A percentile compares a stretch with the other conserved stretches of the same genome.
Evolutionary conservation across 2,329 filamentous ascomycete species (phyloP).

Genomic region (Cephalotrichum gorgonifer): DNA sequence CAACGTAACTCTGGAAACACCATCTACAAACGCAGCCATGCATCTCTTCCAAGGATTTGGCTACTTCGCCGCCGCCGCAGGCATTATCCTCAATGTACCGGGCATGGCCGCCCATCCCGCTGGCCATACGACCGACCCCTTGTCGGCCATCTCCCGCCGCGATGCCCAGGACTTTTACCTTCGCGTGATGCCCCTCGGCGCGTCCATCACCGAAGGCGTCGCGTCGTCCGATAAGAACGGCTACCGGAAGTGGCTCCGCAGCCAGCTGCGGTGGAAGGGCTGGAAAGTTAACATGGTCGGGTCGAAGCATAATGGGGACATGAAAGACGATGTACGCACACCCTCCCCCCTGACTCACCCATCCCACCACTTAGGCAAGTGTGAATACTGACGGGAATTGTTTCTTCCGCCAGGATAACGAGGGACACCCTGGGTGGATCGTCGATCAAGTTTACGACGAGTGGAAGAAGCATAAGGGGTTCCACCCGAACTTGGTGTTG

Average conservation of each 20-base stretch:
- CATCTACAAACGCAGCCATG: too few relatives aligned
- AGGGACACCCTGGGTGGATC: conserved; percentile 10
- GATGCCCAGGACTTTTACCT: conserved; percentile 7
- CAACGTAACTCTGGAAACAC: too few relatives aligned
- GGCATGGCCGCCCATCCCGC: too few relatives aligned
- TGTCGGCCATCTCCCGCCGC: too few relatives aligned
- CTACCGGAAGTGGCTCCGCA: conserved; percentile 22
- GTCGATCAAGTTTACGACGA: conserved; percentile 5
- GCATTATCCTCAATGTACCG: too few relatives aligned
- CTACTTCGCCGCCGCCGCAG: too few relatives aligned
- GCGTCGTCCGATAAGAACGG: conserved; percentile 17
- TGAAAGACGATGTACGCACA: conserved; percentile 14
- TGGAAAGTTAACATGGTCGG: conserved; percentile 28
- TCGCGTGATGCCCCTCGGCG: conserved; percentile 22
- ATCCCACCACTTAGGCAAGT: not conserved
- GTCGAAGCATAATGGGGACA: conserved; percentile 23
- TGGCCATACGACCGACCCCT: too few relatives aligned
- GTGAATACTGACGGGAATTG: not conserved
- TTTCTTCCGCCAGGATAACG: conserved; percentile 11
- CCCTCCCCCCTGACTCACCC: not conserved
- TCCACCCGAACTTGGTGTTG: conserved; percentile 12
- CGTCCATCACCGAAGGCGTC: conserved; percentile 23
- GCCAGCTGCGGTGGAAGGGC: conserved; percentile 15
- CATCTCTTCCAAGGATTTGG: too few relatives aligned
- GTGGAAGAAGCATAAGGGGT: not conserved